Percentiles rank a stretch among this genome's conserved stretches.
Conservation (phyloP, 1,139 yeast genomes). For the Entelexis paramagnoliae region DNA sequence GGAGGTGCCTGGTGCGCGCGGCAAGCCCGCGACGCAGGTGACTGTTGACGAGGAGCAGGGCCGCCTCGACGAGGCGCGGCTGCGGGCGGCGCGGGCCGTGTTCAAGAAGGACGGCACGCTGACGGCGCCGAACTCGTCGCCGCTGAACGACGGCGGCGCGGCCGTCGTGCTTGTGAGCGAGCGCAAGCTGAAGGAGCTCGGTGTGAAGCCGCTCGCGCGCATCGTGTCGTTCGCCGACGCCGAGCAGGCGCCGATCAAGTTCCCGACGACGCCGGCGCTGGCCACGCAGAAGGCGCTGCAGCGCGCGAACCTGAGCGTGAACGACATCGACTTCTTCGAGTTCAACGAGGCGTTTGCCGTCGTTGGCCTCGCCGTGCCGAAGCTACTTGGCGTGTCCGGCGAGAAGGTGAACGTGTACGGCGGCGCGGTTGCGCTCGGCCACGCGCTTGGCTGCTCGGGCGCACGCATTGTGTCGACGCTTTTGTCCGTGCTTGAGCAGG, state of each 20-base stretch:
- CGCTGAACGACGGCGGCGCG: constrained; percentile 95
- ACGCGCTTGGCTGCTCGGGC: constrained; percentile 96
- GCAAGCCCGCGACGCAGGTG: constrained; percentile 74
- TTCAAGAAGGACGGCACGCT: constrained; percentile 91
- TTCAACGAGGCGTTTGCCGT: constrained; percentile 96
- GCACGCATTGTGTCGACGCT: constrained; percentile 88
- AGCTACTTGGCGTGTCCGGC: constrained; percentile 53
- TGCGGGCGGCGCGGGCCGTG: constrained; percentile 78
- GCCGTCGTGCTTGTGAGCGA: constrained; percentile 82
- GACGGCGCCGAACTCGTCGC: constrained; percentile 94
- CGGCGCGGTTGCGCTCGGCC: constrained; percentile 97
- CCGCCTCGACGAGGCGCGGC: constrained; percentile 64
- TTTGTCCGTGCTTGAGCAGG: constrained; percentile 64
- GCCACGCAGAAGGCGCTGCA: constrained; percentile 93
- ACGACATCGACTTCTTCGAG: constrained; percentile 71
- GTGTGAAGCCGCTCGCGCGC: constrained; percentile 77
- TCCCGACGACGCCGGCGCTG: constrained; percentile 87
- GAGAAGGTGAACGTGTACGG: constrained; percentile 86
- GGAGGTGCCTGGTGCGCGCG: constrained; percentile 80
- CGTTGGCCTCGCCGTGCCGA: constrained; percentile 83
- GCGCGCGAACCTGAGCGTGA: constrained; percentile 57
- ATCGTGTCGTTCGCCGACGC: constrained; percentile 97
- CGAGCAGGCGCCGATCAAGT: constrained; percentile 85
- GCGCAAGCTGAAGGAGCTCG: constrained; percentile 68
- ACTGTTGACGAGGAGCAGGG: constrained; percentile 67